Evolutionary conservation across 129 eudicot genomes (phyloP), one percentile per base, ranked within the genome.

Genomic region (Centrapalus pauciflorus): DNA sequence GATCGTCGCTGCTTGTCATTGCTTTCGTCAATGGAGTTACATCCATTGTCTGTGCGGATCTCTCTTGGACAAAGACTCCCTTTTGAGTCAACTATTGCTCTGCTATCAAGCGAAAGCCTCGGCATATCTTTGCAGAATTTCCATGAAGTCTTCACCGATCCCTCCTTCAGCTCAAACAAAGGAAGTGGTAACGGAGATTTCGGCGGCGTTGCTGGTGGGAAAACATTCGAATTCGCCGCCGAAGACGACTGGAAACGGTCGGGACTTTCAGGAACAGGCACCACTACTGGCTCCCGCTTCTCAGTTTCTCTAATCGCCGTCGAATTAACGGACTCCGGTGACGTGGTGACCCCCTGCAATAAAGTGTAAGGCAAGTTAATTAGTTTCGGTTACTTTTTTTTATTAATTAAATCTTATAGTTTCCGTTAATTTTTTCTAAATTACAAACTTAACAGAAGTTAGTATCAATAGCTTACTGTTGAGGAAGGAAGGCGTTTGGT

Each of bases 401-500:
- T 1, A 23, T 3, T 26, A 11, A 11, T 55, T 4, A 25, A 55
- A 8, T 3, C 20, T 12, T 33, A 33, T 17, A 30, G 30, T 45
- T 45, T 16, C 52, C n/a, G 50, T 41, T 41, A 11, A 0, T 35
- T 35, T 35, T 35, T 35, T 35, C 43, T 35, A 4, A 7, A 6
- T 35, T 35, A n/a, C n/a, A n/a, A n/a, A n/a, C n/a, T n/a, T n/a
- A n/a, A n/a, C n/a, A n/a, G n/a, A n/a, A n/a, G n/a, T n/a, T n/a
- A n/a, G n/a, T n/a, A n/a, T n/a, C n/a, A n/a, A n/a, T n/a, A 57
- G 23, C 83, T 79, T 56, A 91, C 96, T 25, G 77, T 38, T 8
- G 94, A 55, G n/a, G 96, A 52, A 84, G 99, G 89, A 59, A 93
- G 95, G 71, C 96, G 95, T 55, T 89, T 93, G 59, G 90, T 52